Evolutionary conservation across 2,329 filamentous ascomycete genomes (phyloP).

Genomic region (Orbilia ellipsospora): DNA sequence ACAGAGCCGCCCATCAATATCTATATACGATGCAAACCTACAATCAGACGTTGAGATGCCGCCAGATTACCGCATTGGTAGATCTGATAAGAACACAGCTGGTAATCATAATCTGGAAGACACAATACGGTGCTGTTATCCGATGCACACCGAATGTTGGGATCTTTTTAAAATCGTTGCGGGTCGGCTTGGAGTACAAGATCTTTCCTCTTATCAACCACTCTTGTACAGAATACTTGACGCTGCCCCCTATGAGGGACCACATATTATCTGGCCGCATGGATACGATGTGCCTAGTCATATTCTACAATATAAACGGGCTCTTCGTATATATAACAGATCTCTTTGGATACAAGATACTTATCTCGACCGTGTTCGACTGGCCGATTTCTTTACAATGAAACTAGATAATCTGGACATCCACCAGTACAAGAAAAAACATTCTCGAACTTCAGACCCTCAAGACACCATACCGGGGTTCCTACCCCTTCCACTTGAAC

Average conservation of each 20-base stretch:
- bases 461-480: constrained; percentile 19
- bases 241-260: constrained; percentile 18
- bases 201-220: constrained; percentile 16
- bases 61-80: constrained; percentile 20
- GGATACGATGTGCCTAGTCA: constrained; percentile 6
- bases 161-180: constrained; percentile 24
- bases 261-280: constrained; percentile 24
- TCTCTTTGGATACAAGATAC: neutral
- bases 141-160: constrained; percentile 37
- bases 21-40: constrained; percentile 9
- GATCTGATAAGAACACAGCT: neutral
- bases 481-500: constrained; percentile 27
- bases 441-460: neutral
- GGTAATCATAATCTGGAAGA: neutral
- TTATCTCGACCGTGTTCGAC: neutral
- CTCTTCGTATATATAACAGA: neutral
- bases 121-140: constrained; percentile 14
- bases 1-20: neutral
- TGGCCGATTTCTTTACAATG: neutral
- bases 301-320: neutral
- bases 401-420: too few relatives aligned
- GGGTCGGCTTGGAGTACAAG: constrained; percentile 7
- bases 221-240: constrained; percentile 19
- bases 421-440: too few relatives aligned
- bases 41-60: neutral